Base-by-base conservation (phyloP, 176 grass and related monocot species). In the Urochloa ruziziensis region DNA sequence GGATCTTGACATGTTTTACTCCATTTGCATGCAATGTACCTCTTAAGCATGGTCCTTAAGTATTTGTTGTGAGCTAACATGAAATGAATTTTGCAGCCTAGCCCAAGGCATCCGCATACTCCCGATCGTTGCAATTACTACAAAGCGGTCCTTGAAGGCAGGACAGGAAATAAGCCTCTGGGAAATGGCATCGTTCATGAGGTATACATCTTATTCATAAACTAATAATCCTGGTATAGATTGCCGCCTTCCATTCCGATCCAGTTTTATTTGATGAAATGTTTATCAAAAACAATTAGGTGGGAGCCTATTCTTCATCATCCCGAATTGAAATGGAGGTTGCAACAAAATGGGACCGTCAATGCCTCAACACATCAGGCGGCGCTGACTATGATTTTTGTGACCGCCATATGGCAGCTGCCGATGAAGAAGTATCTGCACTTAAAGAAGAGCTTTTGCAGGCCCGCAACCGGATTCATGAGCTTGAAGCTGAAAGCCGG, bases 321-420 rank as follows among this genome's bases (percentile, higher is more conserved):
- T 88, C 85, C 48, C 86, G 75, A 80, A 88, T 64, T 29, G 83
- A 85, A 78, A 92, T 91, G 90, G 92, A 97, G 78, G 85, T 86
- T 14, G 75, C 86, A 89, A 97, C 92, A 57, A 94, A 94, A 78
- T 97, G 94, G 94, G 92, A 92, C 85, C 67, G 67, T 35, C 72
- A 39, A 39, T 68, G 48, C 67, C 29, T 87, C 40, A 89, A 85
- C 51, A 80, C 57, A 48, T 82, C 28, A 7, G 80, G 57, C 32
- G 64, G 65, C n/a, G 18, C 76, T 60, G 86, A 53, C n/a, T 62
- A 82, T 1, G 52, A 67, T 79, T 80, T 86, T 47, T 52, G n/a
- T 82, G 90, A 82, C 36, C 48, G 33, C n/a, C 46, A 54, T 73
- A 32, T 57, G 5, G 32, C 57, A 6, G 27, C 73, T 83, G 74